A percentile compares a stretch with the other conserved stretches of the same genome.
These are phyloP conservation scores for Myrmaecium sp. DNA, from an alignment of 2,329 filamentous ascomycete species.

Conservation along the genomic window DNA sequence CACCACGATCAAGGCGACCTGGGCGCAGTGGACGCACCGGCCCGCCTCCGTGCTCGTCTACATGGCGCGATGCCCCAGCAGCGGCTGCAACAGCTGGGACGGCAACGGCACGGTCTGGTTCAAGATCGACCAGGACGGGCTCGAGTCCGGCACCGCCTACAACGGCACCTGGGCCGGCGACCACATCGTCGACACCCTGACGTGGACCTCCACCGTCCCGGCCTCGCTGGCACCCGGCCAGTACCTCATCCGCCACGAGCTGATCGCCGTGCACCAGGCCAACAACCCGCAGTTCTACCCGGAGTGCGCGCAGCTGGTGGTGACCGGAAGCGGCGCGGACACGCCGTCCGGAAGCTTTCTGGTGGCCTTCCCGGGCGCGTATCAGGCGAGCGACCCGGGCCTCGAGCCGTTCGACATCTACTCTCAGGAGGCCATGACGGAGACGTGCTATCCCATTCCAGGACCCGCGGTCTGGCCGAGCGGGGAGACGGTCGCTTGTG, in stretches of 20 bases:
- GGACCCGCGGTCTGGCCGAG: slow-evolving; percentile 13
- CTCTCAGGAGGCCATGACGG: slow-evolving; percentile 10
- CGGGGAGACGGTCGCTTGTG: too few relatives aligned
- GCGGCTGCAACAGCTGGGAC: slow-evolving; percentile 31
- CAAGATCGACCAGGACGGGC: slow-evolving; percentile 40
- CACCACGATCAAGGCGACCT: slow-evolving; percentile 30
- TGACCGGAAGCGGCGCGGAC: slow-evolving; percentile 32
- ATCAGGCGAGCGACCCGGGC: slow-evolving; percentile 30
- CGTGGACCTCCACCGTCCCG: slow-evolving; percentile 36
- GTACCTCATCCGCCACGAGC: slow-evolving; percentile 40
- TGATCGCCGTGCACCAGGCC: slow-evolving; percentile 38
- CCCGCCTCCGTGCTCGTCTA: slow-evolving; percentile 44
- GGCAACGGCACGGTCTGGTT: slow-evolving; percentile 39
- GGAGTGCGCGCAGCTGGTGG: slow-evolving; percentile 37
- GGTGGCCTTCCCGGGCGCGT: slow-evolving; percentile 27
- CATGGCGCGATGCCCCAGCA: slow-evolving; percentile 31
- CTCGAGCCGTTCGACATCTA: slow-evolving; percentile 21
- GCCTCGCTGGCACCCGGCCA: slow-evolving; percentile 30
- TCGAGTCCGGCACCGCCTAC: slow-evolving; percentile 28
- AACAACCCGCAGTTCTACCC: slow-evolving; percentile 37
- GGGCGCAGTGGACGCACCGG: slow-evolving; percentile 41
- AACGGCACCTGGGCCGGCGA: slow-evolving; percentile 33
- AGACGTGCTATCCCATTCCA: slow-evolving; percentile 12
- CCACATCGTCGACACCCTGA: slow-evolving; percentile 25
- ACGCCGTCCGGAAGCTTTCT: slow-evolving; percentile 25